Evolutionary conservation across 805 yeast genomes (phyloP).

Genomic region (Candida railenensis): DNA sequence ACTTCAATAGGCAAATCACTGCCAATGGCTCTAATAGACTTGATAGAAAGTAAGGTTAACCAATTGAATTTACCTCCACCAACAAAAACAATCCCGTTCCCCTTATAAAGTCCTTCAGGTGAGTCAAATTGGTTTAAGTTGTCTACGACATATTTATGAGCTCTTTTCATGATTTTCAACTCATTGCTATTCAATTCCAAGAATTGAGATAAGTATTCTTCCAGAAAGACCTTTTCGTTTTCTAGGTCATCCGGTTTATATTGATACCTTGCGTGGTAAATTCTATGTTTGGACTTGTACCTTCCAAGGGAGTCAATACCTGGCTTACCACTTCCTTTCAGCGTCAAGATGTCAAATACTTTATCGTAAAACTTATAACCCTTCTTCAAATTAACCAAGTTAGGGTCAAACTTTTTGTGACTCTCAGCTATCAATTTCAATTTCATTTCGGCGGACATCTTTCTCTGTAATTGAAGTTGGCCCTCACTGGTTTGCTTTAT

Average conservation of each 20-base stretch:
- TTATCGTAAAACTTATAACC: conserved; percentile 43
- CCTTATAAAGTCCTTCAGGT: conserved; percentile 34
- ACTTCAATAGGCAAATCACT: conserved; percentile 79
- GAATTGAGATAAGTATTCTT: conserved; percentile 50
- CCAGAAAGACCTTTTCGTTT: conserved; percentile 43
- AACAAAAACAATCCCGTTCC: conserved; percentile 65
- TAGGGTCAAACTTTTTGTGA: conserved; percentile 9
- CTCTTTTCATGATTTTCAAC: conserved; percentile 39
- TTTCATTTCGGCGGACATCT: conserved; percentile 7
- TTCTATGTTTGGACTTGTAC: conserved; percentile 46
- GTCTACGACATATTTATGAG: conserved; percentile 48
- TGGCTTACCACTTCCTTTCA: conserved; percentile 40
- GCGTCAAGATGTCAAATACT: conserved; percentile 40
- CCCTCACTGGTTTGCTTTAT: conserved; percentile 5
- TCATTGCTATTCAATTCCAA: conserved; percentile 46
- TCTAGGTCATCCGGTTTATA: conserved; percentile 26
- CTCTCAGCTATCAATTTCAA: conserved; percentile 6
- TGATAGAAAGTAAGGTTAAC: conserved; percentile 63
- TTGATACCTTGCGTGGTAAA: conserved; percentile 54
- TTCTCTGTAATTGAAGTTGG: background rate
- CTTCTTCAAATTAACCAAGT: conserved; percentile 16
- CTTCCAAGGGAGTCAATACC: conserved; percentile 35
- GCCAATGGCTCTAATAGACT: conserved; percentile 63
- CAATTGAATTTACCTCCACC: conserved; percentile 83
- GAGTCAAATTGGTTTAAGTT: conserved; percentile 40